These are phyloP conservation scores for Ramichloridium luteum DNA, from an alignment of 2,329 filamentous ascomycete genomes.

Conservation along the genomic window DNA sequence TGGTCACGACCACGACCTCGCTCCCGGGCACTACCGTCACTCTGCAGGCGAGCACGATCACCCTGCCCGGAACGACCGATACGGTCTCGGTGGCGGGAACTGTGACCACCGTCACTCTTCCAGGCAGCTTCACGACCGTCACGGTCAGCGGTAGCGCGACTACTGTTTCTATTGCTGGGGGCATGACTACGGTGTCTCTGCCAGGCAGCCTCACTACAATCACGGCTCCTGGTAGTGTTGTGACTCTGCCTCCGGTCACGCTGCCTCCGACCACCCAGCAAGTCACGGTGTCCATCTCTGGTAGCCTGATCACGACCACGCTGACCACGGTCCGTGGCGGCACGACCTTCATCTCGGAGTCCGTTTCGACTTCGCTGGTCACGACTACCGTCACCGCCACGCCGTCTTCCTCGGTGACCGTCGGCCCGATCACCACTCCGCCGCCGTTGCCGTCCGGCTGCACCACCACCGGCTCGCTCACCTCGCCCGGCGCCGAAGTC, in stretches of 20 bases:
- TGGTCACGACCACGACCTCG: not conserved
- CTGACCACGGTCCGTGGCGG: conserved; percentile 2
- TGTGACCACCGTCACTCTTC: not conserved
- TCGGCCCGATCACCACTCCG: too few species aligned
- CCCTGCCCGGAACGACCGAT: not conserved
- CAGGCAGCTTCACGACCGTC: not conserved
- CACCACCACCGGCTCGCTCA: conserved; percentile 1
- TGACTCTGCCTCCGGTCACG: not conserved
- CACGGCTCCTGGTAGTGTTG: not conserved
- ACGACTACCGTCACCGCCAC: conserved; percentile 1
- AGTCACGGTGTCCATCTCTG: not conserved
- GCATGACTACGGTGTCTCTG: not conserved
- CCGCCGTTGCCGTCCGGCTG: conserved; percentile 1
- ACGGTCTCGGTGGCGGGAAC: not conserved
- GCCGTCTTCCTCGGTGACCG: not conserved
- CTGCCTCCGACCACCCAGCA: not conserved
- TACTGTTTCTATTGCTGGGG: not conserved
- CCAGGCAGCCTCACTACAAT: not conserved
- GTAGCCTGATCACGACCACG: not conserved
- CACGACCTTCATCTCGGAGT: conserved; percentile 3
- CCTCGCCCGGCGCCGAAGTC: conserved; percentile 4
- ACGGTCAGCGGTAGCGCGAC: not conserved
- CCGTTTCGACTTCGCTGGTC: conserved; percentile 2
- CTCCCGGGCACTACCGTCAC: not conserved
- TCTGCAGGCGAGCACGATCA: not conserved